Evolutionary conservation across 176 grass and related monocot genomes (phyloP).

Genomic region (Thalia dealbata): DNA sequence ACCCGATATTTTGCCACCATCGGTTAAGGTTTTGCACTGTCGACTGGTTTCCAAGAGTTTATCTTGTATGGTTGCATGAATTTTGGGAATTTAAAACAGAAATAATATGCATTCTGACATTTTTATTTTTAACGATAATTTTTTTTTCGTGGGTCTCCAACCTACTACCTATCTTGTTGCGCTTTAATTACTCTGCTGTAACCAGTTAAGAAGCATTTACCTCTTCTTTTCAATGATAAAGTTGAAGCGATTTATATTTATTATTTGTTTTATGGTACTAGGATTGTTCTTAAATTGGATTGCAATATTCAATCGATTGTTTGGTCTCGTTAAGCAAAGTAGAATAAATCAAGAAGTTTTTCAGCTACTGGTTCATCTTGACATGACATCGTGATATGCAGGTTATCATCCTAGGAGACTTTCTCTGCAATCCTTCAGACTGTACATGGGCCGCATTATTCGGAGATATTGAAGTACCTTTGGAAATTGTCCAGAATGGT

Average conservation of each 20-base stretch:
- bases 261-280: no score
- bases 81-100: neutral
- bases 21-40: no score
- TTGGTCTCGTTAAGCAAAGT: no score
- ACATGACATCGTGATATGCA: slow-evolving; percentile 27
- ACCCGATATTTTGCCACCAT: no score
- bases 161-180: no score
- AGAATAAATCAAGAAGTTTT: neutral
- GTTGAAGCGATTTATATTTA: no score
- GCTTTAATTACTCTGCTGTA: no score
- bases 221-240: no score
- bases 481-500: slow-evolving; percentile 59
- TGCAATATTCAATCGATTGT: no score
- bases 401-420: slow-evolving; percentile 77
- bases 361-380: neutral
- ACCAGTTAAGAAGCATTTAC: no score
- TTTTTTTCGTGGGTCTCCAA: neutral
- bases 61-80: neutral
- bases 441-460: slow-evolving; percentile 47
- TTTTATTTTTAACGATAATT: neutral
- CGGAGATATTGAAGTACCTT: slow-evolving; percentile 54
- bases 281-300: no score
- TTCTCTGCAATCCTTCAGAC: slow-evolving; percentile 35
- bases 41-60: neutral
- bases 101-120: neutral